phyloP scores from a whole-genome alignment of 2,329 filamentous ascomycete genomes.

The Scedosporium minutisporum region DNA sequence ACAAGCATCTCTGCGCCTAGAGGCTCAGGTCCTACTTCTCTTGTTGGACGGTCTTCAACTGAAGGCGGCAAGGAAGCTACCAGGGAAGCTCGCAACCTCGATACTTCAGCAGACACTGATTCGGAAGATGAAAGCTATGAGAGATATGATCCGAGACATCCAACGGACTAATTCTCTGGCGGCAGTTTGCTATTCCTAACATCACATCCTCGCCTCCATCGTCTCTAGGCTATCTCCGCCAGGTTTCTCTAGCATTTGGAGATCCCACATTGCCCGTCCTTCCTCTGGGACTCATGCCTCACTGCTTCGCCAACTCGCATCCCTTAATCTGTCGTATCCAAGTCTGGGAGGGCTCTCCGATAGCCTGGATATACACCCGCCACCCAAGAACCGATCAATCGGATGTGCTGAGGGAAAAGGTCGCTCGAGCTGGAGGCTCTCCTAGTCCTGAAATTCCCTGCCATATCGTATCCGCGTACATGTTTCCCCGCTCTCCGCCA shows the following conservation, averaged over 20 bases:
- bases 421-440: not conserved
- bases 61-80: not conserved
- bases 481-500: slow-evolving; percentile 56
- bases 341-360: slow-evolving; percentile 37
- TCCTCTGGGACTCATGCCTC: not conserved
- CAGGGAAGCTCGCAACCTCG: slow-evolving; percentile 5
- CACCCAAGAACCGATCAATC: slow-evolving; percentile 58
- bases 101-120: slow-evolving; percentile 42
- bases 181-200: no score
- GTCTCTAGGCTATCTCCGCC: no score
- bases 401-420: slow-evolving; percentile 28
- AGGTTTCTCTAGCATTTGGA: not conserved
- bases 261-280: not conserved
- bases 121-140: slow-evolving; percentile 65
- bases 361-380: slow-evolving; percentile 53
- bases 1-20: slow-evolving; percentile 3
- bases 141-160: slow-evolving; percentile 51
- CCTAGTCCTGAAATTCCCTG: not conserved
- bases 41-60: not conserved
- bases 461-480: slow-evolving; percentile 27
- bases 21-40: slow-evolving; percentile 9
- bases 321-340: not conserved
- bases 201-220: not conserved
- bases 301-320: not conserved
- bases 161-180: slow-evolving; percentile 42